Evolutionary conservation across 2,329 filamentous ascomycete species (phyloP), one percentile per base, ranked within the genome.

Genomic region (Akanthomyces muscarius): DNA sequence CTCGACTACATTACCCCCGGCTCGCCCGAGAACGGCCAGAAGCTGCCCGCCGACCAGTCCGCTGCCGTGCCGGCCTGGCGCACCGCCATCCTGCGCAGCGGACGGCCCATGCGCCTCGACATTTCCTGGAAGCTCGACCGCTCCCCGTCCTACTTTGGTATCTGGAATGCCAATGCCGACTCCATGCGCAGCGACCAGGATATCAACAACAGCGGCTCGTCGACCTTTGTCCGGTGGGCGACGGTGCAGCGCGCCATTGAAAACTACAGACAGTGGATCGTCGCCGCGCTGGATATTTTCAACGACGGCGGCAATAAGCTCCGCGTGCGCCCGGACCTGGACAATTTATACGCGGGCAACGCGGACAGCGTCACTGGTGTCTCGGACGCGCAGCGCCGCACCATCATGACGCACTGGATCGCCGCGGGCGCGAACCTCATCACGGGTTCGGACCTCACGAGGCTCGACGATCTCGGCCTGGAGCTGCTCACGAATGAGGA

Each of bases 91-190:
- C 28, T 50, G n/a, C 63, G 65, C 30, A 36, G 48, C 23, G 64
- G 64, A 28, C 66, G 66, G 23, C 52, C 64, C 52, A 68, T 68
- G 65, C 63, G 65, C 7, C 66, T 67, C 18, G 63, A 66, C 47
- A 67, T 67, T 42, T 68, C 65, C 25, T 67, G 66, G 66, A 67
- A 68, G 51, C 65, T 67, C 25, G 65, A 67, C 53, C 64, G 66
- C n/a, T 63, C 63, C 16, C 44, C 65, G n/a, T 56, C 63, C 54
- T 68, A 63, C 51, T 68, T 68, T 25, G 36, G 55, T 16, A 61
- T 67, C 30, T 68, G 66, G 66, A 65, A 66, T 54, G 56, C 53
- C 23, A 63, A 67, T 52, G 64, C 66, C 48, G 66, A 68, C 41
- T 62, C 65, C 4, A 68, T 68, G 66, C 66, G 66, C 28, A 65